Base-by-base conservation (phyloP, 1,284 basidiomycete species). In the Austroboletus olivaceoglutinosus region DNA sequence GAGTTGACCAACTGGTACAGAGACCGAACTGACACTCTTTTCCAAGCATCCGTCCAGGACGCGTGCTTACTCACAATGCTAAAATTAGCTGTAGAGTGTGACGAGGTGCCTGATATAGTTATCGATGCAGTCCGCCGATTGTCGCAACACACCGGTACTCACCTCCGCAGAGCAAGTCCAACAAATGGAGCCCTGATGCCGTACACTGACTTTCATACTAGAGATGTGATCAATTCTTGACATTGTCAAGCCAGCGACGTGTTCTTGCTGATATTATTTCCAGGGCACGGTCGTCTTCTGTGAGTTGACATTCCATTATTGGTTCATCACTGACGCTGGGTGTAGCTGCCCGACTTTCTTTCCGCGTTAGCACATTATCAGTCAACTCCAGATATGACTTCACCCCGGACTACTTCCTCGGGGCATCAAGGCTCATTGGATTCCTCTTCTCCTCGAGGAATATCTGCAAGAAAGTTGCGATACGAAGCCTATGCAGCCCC, bases 401-500 rank as follows among this genome's bases (percentile, higher is more conserved):
- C 53, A 8, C 29, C 33, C 48, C 62, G 18, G 51, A 54, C 27
- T 51, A 47, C 47, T 55, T 43, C 62, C 23, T 37, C 60, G 42
- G 37, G 31, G 31, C 38, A 10, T 15, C 47, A 41, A 21, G 53
- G 47, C 13, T 57, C 58, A 41, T 64, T 70, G 15, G 64, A 70
- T 37, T 60, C 63, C 13, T 63, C 67, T 21, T 69, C 73, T 40
- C 61, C 68, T 21, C 63, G 64, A 39, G 52, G 63, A 4, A 58
- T 68, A 19, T 61, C 71, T 11, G 55, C 69, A 6, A 74, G 70
- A 57, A 81, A 81, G 60, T 69, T 90, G 43, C 78, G 85, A 58
- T 90, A 90, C 59, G 72, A 77, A 12, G 83, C 88, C 21, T 90
- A 90, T 62, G 86, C 82, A 33, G 61, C 79, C 2, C 86, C 87